Evolutionary conservation across 148 eudicot species (phyloP).

Genomic region (Persicaria maculosa): DNA sequence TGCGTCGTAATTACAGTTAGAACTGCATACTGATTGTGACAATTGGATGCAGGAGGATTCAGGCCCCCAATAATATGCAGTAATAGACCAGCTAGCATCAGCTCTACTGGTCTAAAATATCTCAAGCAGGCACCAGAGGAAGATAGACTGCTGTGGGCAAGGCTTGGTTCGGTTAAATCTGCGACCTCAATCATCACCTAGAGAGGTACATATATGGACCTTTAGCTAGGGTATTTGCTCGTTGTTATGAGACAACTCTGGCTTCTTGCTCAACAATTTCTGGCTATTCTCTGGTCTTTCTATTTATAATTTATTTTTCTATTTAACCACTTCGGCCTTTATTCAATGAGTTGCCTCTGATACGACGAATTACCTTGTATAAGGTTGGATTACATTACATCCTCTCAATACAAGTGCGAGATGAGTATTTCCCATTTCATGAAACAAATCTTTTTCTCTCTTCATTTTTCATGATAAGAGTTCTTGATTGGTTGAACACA

Average conservation of each 20-base stretch:
- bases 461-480: too few relatives aligned
- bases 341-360: constrained; percentile 2
- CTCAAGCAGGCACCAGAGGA: neutral
- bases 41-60: constrained; percentile 9
- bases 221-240: neutral
- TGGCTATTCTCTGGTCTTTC: neutral
- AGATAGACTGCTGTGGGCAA: neutral
- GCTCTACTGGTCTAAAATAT: neutral
- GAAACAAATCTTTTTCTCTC: neutral
- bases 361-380: neutral
- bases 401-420: constrained; percentile 4
- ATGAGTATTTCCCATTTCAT: neutral
- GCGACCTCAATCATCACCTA: neutral
- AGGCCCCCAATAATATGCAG: neutral
- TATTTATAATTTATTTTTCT: neutral
- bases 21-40: neutral
- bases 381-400: neutral
- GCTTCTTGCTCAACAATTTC: neutral
- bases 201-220: constrained; percentile 4
- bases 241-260: neutral
- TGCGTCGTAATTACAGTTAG: neutral
- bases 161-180: neutral
- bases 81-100: neutral
- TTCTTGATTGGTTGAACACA: too few relatives aligned
- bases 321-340: neutral